Percentiles rank a stretch among this genome's conserved stretches.
phyloP scores from a whole-genome alignment of 306 rosid genomes.

The Lablab purpureus region DNA sequence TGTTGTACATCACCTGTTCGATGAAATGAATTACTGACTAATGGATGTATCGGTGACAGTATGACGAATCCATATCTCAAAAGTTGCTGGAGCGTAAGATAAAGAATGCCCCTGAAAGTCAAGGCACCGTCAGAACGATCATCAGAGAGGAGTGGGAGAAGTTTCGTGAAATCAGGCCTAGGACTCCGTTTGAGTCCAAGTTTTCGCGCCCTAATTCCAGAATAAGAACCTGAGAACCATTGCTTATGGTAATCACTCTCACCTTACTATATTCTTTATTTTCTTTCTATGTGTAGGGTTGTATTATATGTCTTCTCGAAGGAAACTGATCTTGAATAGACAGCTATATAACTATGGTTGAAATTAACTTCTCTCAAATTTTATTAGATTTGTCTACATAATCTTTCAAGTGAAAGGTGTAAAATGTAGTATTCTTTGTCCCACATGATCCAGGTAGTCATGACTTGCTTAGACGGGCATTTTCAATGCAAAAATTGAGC shows the following conservation, averaged over 20 bases:
- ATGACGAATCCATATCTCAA: slow-evolving; percentile 70
- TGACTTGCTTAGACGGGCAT: background rate
- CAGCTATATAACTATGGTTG: background rate
- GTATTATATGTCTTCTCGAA: background rate
- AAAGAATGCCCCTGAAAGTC: slow-evolving; percentile 49
- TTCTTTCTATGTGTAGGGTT: background rate
- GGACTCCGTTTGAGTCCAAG: slow-evolving; percentile 56
- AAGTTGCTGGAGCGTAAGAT: slow-evolving; percentile 57
- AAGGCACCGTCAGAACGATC: slow-evolving; percentile 53
- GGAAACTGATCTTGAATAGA: background rate
- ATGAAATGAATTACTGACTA: slow-evolving; percentile 34
- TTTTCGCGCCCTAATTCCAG: slow-evolving; percentile 53
- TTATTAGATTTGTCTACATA: background rate
- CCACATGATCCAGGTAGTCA: background rate
- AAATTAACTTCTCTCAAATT: background rate
- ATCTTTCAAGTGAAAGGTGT: background rate
- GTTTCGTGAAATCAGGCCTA: slow-evolving; percentile 52
- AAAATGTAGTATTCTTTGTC: background rate
- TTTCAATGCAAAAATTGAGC: background rate
- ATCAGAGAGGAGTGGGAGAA: slow-evolving; percentile 53
- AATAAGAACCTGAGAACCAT: slow-evolving; percentile 51
- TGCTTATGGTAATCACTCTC: slow-evolving; percentile 52
- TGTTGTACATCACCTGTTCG: slow-evolving; percentile 46
- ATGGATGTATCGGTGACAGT: slow-evolving; percentile 51
- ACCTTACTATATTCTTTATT: background rate